Conservation (phyloP, 2,329 filamentous ascomycete species). For the Thermomyces lanuginosus region DNA sequence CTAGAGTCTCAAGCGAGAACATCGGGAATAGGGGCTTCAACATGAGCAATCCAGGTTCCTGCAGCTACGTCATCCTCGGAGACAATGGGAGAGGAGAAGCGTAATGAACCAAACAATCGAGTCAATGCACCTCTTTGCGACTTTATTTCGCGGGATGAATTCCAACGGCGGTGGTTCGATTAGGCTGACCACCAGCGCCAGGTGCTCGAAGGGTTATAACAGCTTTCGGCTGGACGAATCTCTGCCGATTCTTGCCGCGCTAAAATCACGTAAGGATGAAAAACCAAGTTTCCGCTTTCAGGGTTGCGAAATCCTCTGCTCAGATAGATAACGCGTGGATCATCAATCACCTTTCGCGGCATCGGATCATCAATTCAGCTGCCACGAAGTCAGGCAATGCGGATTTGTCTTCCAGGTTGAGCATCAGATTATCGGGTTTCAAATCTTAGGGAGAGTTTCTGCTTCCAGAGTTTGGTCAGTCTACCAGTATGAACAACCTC, state of each 20-base stretch:
- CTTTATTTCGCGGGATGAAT: conserved; percentile 15
- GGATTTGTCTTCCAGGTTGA: conserved; percentile 15
- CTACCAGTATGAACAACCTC: conserved; percentile 19
- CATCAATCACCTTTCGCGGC: conserved; percentile 11
- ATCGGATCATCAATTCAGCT: conserved; percentile 13
- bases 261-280: conserved; percentile 21
- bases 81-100: background rate
- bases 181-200: conserved; percentile 13
- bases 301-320: conserved; percentile 10
- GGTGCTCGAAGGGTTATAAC: conserved; percentile 14
- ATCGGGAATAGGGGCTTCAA: conserved; percentile 1
- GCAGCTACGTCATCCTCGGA: background rate
- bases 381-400: conserved; percentile 16
- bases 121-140: conserved; percentile 14
- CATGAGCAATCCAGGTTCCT: conserved; percentile 4
- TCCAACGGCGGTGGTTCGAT: conserved; percentile 13
- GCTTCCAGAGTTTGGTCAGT: background rate
- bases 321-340: conserved; percentile 1
- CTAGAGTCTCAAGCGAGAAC: background rate
- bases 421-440: conserved; percentile 28
- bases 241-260: conserved; percentile 17
- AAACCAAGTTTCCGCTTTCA: conserved; percentile 11
- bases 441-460: conserved; percentile 15
- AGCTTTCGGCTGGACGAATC: conserved; percentile 10
- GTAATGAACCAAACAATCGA: conserved; percentile 8